These are phyloP conservation scores for Ogataea thermomethanolica DNA, from an alignment of 805 yeast species.

Conservation along the genomic window DNA sequence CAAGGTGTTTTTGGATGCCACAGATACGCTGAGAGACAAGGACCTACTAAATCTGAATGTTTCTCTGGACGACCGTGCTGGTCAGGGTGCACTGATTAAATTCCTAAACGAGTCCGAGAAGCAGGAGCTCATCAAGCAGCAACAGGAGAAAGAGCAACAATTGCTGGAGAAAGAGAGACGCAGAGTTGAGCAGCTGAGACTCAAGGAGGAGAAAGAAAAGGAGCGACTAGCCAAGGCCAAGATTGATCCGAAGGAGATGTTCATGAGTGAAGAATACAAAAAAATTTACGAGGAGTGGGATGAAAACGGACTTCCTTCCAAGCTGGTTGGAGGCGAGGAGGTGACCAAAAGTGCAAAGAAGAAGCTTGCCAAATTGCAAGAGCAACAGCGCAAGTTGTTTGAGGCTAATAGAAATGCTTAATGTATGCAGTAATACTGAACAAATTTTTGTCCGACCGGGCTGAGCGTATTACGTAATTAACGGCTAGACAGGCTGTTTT, in stretches of 20 bases:
- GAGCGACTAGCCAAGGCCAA: slow-evolving; percentile 67
- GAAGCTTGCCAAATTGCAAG: slow-evolving; percentile 75
- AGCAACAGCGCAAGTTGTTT: slow-evolving; percentile 77
- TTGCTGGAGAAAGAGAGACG: slow-evolving; percentile 36
- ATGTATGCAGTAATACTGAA: neutral
- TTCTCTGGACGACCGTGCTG: slow-evolving; percentile 83
- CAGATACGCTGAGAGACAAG: slow-evolving; percentile 70
- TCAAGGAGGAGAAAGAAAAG: slow-evolving; percentile 58
- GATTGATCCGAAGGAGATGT: slow-evolving; percentile 68
- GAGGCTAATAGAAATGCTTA: slow-evolving; percentile 39
- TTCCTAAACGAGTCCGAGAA: slow-evolving; percentile 70
- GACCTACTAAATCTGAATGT: slow-evolving; percentile 75
- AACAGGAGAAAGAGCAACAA: slow-evolving; percentile 52
- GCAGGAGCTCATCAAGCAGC: slow-evolving; percentile 56
- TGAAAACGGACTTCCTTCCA: slow-evolving; percentile 76
- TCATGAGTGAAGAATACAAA: slow-evolving; percentile 45
- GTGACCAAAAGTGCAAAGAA: slow-evolving; percentile 81
- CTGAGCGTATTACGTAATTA: too few relatives aligned
- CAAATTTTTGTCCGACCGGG: neutral
- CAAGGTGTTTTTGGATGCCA: slow-evolving; percentile 55
- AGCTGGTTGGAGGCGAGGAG: slow-evolving; percentile 73
- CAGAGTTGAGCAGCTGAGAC: slow-evolving; percentile 59
- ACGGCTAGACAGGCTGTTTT: too few relatives aligned
- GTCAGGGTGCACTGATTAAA: slow-evolving; percentile 77
- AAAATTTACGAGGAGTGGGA: slow-evolving; percentile 70